These are phyloP conservation scores for Neoscytalidium dimidiatum DNA, from an alignment of 2,329 filamentous ascomycete species.

Conservation along the genomic window DNA sequence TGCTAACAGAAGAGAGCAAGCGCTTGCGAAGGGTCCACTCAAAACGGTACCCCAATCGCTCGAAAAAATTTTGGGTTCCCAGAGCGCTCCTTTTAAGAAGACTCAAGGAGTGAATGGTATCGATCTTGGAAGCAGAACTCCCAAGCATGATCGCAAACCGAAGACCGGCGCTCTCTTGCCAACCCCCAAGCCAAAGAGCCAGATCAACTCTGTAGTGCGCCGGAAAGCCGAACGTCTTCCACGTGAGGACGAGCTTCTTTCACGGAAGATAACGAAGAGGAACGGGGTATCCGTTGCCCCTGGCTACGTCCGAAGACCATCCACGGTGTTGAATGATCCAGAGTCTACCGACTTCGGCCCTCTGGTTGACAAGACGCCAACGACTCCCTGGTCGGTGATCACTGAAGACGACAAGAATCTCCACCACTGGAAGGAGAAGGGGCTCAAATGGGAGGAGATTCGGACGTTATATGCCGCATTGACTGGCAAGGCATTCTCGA, in stretches of 20 bases:
- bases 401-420: background rate
- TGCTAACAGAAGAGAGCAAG: background rate
- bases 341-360: background rate
- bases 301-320: background rate
- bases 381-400: background rate
- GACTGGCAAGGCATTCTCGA: background rate
- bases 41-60: background rate
- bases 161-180: background rate
- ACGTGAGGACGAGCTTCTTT: background rate
- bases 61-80: too few species aligned
- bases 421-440: background rate
- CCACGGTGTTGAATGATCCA: background rate
- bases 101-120: background rate
- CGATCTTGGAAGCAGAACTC: background rate
- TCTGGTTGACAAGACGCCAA: background rate
- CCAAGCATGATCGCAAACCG: background rate
- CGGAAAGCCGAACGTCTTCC: background rate
- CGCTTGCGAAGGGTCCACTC: background rate
- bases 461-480: background rate
- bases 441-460: background rate
- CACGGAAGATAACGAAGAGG: background rate
- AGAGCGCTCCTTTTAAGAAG: background rate
- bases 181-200: background rate
- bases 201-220: background rate
- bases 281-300: background rate